Evolutionary conservation across 2,329 filamentous ascomycete genomes (phyloP).

Genomic region (Epicoccum sorghinum): DNA sequence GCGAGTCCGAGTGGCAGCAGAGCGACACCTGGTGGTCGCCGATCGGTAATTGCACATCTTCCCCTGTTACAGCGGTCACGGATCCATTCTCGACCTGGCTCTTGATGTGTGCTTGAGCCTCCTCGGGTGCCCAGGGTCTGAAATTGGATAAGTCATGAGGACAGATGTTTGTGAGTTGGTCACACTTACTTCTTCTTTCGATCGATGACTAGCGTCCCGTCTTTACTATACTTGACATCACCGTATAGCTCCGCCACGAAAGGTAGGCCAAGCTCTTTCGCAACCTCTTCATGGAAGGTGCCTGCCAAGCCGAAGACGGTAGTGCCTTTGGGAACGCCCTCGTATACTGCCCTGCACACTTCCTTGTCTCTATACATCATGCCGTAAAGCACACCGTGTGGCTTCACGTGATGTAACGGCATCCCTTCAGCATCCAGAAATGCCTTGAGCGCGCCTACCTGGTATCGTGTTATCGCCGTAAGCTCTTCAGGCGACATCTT

Average conservation of each 20-base stretch:
- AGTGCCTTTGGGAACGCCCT: constrained; percentile 57
- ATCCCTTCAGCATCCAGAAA: constrained; percentile 64
- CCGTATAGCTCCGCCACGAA: constrained; percentile 63
- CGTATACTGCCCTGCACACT: constrained; percentile 59
- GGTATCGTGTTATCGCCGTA: constrained; percentile 65
- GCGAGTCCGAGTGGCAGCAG: constrained; percentile 55
- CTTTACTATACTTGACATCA: constrained; percentile 61
- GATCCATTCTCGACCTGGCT: constrained; percentile 49
- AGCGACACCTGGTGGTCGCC: constrained; percentile 51
- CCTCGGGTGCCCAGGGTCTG: constrained; percentile 51
- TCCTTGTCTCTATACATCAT: constrained; percentile 62
- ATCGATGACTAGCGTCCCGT: constrained; percentile 61
- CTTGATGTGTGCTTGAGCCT: constrained; percentile 50
- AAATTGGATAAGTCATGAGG: constrained; percentile 1
- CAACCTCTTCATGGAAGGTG: constrained; percentile 61
- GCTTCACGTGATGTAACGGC: constrained; percentile 66
- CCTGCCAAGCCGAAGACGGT: constrained; percentile 62
- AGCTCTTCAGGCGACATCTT: constrained; percentile 63
- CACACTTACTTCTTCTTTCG: constrained; percentile 60
- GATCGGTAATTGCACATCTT: constrained; percentile 50
- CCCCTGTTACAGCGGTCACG: constrained; percentile 51
- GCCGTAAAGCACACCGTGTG: constrained; percentile 65
- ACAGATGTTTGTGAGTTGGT: not conserved
- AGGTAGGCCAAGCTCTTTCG: constrained; percentile 58
- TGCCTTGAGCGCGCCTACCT: constrained; percentile 66